Evolutionary conservation across 2,329 filamentous ascomycete genomes (phyloP), one percentile per base, ranked within the genome.

Genomic region (Colletotrichum salicis): DNA sequence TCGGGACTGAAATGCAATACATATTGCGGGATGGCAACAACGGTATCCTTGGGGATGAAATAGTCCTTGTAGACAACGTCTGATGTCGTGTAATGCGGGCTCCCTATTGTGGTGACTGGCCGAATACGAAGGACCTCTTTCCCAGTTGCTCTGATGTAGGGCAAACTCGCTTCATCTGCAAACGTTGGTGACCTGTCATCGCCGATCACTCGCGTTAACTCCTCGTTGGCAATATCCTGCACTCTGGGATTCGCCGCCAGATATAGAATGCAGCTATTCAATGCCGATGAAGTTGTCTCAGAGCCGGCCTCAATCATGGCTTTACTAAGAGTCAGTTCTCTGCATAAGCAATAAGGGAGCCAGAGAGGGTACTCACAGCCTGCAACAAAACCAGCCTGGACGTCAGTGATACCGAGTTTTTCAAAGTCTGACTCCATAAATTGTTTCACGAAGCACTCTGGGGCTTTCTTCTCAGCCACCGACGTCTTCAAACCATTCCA

Each of bases 101-200:
- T 48, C 4, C 41, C 41, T n/a, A 48, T 48, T 19, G 41, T 48
- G 19, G 41, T 48, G 8, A 48, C 41, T 22, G 41, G 41, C 41
- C 41, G 7, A 19, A 48, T 48, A 19, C 41, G 83, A 8, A 89
- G 78, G 2, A 86, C 83, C 73, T 91, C 89, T 71, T 89, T 89
- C 33, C 89, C 83, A 13, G 87, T 82, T 35, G 54, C 5, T 48
- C 41, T 48, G 19, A 48, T 48, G 8, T 48, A 48, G 19, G 41
- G 41, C 19, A 48, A 7, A 8, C 8, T 48, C 1, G 41, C 7
- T 22, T 48, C 41, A 3, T 48, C 41, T 22, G 41, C 15, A 48
- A 48, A 48, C 10, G 41, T 48, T 48, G 41, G 41, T 19, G 41
- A 48, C 10, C 41, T 48, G 7, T 48, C 19, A 10, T 48, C 41